A percentile compares a stretch with the other conserved stretches of the same genome.
Conservation (phyloP, 139 green algal species). For the Chlorella sp. region DNA sequence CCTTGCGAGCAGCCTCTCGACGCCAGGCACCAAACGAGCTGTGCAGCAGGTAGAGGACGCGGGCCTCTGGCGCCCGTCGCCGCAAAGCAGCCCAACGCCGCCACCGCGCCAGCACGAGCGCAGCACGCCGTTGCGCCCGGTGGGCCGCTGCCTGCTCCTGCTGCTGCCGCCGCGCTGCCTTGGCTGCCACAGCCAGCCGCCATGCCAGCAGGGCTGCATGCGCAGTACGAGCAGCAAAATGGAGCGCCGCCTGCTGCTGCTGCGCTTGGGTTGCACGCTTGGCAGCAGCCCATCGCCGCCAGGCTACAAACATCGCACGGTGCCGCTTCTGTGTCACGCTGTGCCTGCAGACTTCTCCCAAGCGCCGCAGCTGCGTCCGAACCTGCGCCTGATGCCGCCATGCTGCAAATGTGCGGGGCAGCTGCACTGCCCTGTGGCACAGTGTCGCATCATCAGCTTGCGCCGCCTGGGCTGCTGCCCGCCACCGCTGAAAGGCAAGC, state of each 20-base stretch:
- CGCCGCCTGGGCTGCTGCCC: neutral
- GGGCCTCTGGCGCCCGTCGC: neutral
- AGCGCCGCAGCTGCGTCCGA: neutral
- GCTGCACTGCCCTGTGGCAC: constrained; percentile 32
- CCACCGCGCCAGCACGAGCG: neutral
- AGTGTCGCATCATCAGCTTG: neutral
- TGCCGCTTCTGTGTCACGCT: neutral
- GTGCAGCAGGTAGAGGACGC: neutral
- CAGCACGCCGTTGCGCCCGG: neutral
- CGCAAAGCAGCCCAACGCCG: neutral
- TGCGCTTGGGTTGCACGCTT: neutral
- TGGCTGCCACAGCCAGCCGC: neutral
- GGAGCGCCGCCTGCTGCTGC: neutral
- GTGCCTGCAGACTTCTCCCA: neutral
- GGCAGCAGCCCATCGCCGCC: neutral
- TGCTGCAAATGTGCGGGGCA: neutral
- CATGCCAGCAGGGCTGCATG: neutral
- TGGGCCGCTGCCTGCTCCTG: neutral
- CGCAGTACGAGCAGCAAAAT: neutral
- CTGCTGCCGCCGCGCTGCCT: neutral
- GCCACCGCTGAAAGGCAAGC: neutral
- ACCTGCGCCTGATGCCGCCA: neutral
- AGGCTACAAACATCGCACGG: neutral
- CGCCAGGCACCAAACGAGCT: neutral
- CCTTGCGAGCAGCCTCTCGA: neutral